phyloP scores from a whole-genome alignment of 148 eudicot species.

The Pouteria glomerata region DNA sequence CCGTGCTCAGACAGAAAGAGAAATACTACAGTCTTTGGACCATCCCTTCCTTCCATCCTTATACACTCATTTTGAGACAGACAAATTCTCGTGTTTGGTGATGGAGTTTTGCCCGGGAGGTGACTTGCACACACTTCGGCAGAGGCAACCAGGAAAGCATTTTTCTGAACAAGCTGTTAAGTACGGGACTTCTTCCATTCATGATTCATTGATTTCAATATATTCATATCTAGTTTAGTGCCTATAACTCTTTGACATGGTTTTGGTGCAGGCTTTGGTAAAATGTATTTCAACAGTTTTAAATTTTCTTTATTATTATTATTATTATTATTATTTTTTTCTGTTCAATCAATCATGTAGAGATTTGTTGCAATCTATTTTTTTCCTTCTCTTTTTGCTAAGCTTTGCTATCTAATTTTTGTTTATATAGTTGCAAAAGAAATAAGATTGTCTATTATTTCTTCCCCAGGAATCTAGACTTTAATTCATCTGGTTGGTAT shows the following conservation, averaged over 20 bases:
- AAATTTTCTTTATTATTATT: too few relatives aligned
- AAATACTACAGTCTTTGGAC: conserved; percentile 79
- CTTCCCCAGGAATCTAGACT: neutral
- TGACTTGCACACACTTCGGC: conserved; percentile 82
- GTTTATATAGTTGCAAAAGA: neutral
- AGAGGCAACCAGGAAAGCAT: conserved; percentile 82
- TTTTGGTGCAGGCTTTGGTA: conserved; percentile 7
- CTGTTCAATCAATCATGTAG: too few relatives aligned
- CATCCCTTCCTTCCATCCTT: conserved; percentile 90
- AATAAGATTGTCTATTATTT: neutral
- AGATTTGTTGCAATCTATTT: too few relatives aligned
- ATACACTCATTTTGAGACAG: conserved; percentile 82
- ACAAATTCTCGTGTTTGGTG: conserved; percentile 84
- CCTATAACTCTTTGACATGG: neutral
- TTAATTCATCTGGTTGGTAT: neutral
- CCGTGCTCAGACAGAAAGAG: conserved; percentile 89
- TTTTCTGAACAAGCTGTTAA: conserved; percentile 89
- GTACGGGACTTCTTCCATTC: conserved; percentile 45
- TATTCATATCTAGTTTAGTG: neutral
- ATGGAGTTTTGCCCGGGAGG: conserved; percentile 99
- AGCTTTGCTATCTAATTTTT: neutral
- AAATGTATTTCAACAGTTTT: neutral
- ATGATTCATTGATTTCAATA: neutral
- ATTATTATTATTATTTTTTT: too few relatives aligned
- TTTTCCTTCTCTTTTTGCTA: too few relatives aligned